phyloP scores from a whole-genome alignment of 768 basidiomycete species.

The Psilocybe tampanensis region DNA sequence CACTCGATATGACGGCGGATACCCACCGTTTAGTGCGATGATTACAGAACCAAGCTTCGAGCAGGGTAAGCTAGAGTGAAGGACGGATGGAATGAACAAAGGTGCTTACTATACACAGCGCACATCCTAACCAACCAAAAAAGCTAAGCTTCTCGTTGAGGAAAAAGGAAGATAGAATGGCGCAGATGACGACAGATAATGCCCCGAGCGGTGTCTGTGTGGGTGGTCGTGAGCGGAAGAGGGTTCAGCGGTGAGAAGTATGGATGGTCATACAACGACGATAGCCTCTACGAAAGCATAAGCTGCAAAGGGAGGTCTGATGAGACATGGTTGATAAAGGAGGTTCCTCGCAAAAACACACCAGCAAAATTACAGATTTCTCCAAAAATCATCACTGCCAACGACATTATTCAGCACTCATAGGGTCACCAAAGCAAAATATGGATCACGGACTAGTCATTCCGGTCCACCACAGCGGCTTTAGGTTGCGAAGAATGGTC shows the following conservation, averaged over 20 bases:
- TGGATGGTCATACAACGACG: constrained; percentile 67
- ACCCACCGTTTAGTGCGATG: constrained; percentile 82
- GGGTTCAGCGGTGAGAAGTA: background rate
- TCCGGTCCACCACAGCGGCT: constrained; percentile 93
- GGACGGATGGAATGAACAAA: background rate
- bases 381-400: constrained; percentile 87
- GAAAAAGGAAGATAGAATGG: constrained; percentile 90
- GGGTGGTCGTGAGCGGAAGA: constrained; percentile 1
- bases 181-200: constrained; percentile 93
- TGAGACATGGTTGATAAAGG: constrained; percentile 27
- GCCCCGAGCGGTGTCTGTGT: constrained; percentile 90
- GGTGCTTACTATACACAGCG: constrained; percentile 78
- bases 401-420: constrained; percentile 10
- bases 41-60: constrained; percentile 82
- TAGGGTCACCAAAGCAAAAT: background rate
- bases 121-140: constrained; percentile 97
- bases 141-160: constrained; percentile 92
- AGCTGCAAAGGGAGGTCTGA: constrained; percentile 38
- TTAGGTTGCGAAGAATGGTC: constrained; percentile 1
- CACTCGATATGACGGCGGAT: constrained; percentile 23
- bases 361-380: constrained; percentile 87
- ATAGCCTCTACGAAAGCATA: constrained; percentile 93
- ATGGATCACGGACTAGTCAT: constrained; percentile 69
- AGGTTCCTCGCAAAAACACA: constrained; percentile 35
- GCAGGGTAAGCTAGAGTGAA: background rate